Base-by-base conservation (phyloP, 768 basidiomycete genomes). In the Leucosporidium scottii region DNA sequence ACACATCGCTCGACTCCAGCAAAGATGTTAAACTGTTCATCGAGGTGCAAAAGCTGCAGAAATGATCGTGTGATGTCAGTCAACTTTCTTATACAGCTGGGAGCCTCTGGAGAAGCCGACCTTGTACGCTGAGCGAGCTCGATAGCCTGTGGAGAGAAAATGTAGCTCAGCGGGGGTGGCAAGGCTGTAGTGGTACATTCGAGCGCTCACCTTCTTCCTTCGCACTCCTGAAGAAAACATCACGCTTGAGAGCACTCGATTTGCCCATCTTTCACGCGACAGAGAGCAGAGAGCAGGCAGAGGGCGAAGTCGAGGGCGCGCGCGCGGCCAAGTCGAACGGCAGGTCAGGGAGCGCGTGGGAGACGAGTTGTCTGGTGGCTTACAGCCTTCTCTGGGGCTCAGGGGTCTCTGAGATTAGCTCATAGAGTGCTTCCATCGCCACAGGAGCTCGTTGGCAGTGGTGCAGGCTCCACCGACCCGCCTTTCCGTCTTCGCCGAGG, bases 101-200 rank as follows among this genome's bases (percentile, higher is more conserved):
- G n/a, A 44, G 27, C 27, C 0, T 34, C 1, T 23, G 47, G 27
- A 0, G 10, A 10, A 15, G 20, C 20, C 2, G 55, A 72, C 71
- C 64, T 78, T 78, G 70, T 74, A 78, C 7, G 77, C 77, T 5
- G 77, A 78, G 4, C 77, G 67, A 23, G 77, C 77, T 27, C 77
- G 68, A 65, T 75, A 78, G 12, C 77, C 76, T 75, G 64, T 9
- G 18, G 23, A n/a, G 20, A 44, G 39, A 23, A 36, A 25, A 23
- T 23, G 57, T 39, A 39, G 57, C n/a, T 39, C 20, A 21, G 55
- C 55, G 54, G 25, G 34, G 4, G 10, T 27, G 3, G n/a, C 0
- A 9, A 1, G 25, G 25, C 28, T 13, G 18, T 27, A 25, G 34
- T 27, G 9, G 44, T 28, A 13, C 34, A 34, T 34, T 17, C 20